Base-by-base conservation (phyloP, 805 yeast genomes). In the Cyberlindnera meyerae region DNA sequence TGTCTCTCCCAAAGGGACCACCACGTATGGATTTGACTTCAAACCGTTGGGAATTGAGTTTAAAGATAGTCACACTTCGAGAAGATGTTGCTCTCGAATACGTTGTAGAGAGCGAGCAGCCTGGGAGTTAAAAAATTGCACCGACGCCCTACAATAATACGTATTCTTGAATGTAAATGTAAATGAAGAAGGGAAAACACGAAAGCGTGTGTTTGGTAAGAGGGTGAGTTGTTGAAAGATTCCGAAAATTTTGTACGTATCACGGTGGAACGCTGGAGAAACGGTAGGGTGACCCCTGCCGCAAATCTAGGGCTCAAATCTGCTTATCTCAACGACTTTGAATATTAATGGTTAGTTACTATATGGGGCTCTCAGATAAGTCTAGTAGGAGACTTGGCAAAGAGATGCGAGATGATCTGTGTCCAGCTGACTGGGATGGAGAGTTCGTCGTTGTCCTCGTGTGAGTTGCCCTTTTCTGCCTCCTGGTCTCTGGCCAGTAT, bases 401-500 rank as follows among this genome's bases (percentile, higher is more conserved):
- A 40, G 24, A 47, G n/a, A 16, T 36, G 27, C 3, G 17, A 11
- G n/a, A 42, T 9, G 5, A 29, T 25, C 1, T 33, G 29, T 3
- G 7, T 2, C 24, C 39, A 18, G 11, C 27, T 14, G 16, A 58
- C 55, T 2, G 29, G 28, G 15, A 52, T 38, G 28, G 52, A 43
- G 7, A 44, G 30, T 33, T 52, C 56, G 27, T 43, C 50, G 24
- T 47, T 55, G 36, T 63, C 67, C 20, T 52, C 49, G 20, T 48
- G 51, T 7, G 49, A 37, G 7, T 36, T 42, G 6, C 26, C 35
- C n/a, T 51, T 55, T 7, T 49, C 58, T 6, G 55, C 59, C 24
- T 54, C 31, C 18, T 38, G 44, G 44, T 74, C 76, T 45, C 85
- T 62, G 12, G 73, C 72, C 18, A 73, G 62, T 11, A 79, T 40